These are phyloP conservation scores for Sporisorium exsertum DNA, from an alignment of 1,284 basidiomycete species.

Conservation along the genomic window DNA sequence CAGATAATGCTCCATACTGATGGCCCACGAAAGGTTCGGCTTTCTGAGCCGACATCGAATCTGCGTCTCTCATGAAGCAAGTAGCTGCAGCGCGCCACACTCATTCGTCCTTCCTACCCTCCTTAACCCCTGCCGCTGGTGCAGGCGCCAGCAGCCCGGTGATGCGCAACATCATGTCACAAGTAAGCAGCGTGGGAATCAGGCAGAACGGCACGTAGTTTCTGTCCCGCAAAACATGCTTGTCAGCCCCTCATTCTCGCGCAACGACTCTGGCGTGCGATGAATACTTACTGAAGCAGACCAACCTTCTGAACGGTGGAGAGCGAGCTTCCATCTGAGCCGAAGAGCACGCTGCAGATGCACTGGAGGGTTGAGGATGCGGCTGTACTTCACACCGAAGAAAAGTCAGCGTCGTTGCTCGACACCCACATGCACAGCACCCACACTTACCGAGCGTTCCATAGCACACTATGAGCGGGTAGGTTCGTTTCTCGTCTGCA, in stretches of 20 bases:
- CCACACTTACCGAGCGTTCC: conserved; percentile 43
- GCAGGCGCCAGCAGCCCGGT: conserved; percentile 13
- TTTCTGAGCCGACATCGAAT: too few relatives aligned
- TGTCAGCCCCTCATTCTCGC: neutral
- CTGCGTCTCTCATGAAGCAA: too few relatives aligned
- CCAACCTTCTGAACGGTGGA: conserved; percentile 10
- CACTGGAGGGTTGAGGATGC: conserved; percentile 49
- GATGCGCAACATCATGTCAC: conserved; percentile 44
- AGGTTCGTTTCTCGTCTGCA: conserved; percentile 53
- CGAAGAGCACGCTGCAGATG: conserved; percentile 45
- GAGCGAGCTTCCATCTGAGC: conserved; percentile 29
- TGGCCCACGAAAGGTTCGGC: too few relatives aligned
- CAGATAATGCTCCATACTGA: too few relatives aligned
- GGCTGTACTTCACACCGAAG: conserved; percentile 6
- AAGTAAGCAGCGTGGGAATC: conserved; percentile 32
- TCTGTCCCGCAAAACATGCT: neutral
- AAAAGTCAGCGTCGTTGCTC: neutral
- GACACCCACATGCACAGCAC: neutral
- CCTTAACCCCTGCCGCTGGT: neutral
- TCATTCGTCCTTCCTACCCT: conserved; percentile 11
- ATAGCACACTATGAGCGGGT: conserved; percentile 52
- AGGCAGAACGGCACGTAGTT: conserved; percentile 49
- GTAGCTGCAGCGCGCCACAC: neutral
- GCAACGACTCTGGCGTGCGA: neutral
- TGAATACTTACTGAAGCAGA: conserved; percentile 39